A percentile compares a stretch with the other conserved stretches of the same genome.
Conservation (phyloP, 345 rosid species). For the Turritis glabra region DNA sequence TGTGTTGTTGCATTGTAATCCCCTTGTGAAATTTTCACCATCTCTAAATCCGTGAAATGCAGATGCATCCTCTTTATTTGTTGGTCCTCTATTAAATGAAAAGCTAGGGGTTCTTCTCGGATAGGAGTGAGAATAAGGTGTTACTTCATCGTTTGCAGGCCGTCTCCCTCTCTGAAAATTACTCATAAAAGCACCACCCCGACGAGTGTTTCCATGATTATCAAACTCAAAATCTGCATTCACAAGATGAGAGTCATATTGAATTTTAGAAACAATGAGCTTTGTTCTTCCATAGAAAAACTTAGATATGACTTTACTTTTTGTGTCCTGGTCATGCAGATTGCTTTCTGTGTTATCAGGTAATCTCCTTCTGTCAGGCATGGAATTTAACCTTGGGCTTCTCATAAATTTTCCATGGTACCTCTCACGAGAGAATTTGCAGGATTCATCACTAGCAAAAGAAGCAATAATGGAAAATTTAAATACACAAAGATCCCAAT, state of each 20-base stretch:
- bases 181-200: conserved; percentile 53
- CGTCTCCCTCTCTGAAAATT: conserved; percentile 65
- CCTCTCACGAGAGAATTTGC: conserved; percentile 54
- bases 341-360: conserved; percentile 48
- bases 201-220: conserved; percentile 48
- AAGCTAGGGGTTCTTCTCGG: conserved; percentile 57
- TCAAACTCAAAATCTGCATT: conserved; percentile 50
- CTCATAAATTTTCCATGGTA: conserved; percentile 53
- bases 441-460: conserved; percentile 52
- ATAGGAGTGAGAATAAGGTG: conserved; percentile 44
- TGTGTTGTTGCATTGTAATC: conserved; percentile 46
- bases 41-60: conserved; percentile 62
- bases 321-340: conserved; percentile 51
- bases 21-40: conserved; percentile 55
- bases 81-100: conserved; percentile 53
- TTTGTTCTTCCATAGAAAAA: conserved; percentile 42
- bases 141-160: conserved; percentile 43
- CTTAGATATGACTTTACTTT: conserved; percentile 48
- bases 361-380: conserved; percentile 65
- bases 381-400: conserved; percentile 54
- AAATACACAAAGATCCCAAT: conserved; percentile 1
- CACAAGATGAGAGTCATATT: conserved; percentile 43
- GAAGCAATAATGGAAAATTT: conserved; percentile 16
- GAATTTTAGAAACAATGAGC: conserved; percentile 42
- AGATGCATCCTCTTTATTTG: conserved; percentile 61